Base-by-base conservation (phyloP, 176 grass and related monocot genomes). In the Dactylis glomerata region DNA sequence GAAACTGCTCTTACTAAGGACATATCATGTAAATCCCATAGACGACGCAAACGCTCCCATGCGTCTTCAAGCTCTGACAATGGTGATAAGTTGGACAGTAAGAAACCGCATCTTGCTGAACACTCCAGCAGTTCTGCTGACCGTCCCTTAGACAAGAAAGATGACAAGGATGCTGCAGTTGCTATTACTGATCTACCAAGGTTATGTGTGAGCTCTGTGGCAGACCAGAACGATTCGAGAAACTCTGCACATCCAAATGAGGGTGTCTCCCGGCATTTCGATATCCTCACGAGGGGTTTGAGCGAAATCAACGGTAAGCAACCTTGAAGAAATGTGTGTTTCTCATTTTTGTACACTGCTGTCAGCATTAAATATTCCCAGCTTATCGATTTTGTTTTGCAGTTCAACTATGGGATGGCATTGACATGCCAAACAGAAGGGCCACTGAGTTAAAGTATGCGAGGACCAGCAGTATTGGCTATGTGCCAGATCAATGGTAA, bases 401-500 rank as follows among this genome's bases (percentile, higher is more conserved):
- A 94, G 88, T 94, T 91, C 64, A 84, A 80, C 71, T 49, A 23
- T 94, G 95, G 90, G 88, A 82, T 66, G 90, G 79, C 42, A 57
- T 55, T 33, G 71, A 80, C 57, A 11, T 85, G 30, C 75, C 86
- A 45, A 88, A 62, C 76, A 82, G 36, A 6, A 52, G 26, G 47
- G 32, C 26, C 56, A 24, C 55, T 47, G 62, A 80, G 42, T 14
- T 34, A 19, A 66, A 62, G 14, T 20, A 38, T 80, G 68, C 63
- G 6, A 86, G 66, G 40, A 62, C 71, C 38, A 87, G 55, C 14
- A 89, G 83, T 74, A 91, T 97, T 76, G 95, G 90, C 36, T 94
- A 94, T 61, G 88, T 97, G 62, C 76, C 89, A 45, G 86, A 97
- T 86, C 78, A 94, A 62, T 84, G 90, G 95, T 97, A 84, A 86